A percentile compares a stretch with the other conserved stretches of the same genome.
These are phyloP conservation scores for Smittium culicis DNA, from an alignment of 371 early-diverging fungal species.

Conservation along the genomic window DNA sequence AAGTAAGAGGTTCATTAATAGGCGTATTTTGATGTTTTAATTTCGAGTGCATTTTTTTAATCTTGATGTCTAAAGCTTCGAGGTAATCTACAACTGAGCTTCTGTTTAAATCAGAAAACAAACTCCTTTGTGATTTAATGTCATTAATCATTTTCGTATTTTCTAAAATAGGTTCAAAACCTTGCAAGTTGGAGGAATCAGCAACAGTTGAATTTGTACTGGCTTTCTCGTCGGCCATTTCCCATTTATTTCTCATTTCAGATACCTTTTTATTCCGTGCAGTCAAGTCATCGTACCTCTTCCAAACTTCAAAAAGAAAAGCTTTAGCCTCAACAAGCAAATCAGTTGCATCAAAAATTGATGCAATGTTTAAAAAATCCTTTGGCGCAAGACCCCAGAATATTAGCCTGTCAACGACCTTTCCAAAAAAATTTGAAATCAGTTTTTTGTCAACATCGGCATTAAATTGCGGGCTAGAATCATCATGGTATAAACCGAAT, in stretches of 20 bases:
- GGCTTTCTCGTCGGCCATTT: neutral
- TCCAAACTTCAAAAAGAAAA: neutral
- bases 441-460: neutral
- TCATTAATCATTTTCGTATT: neutral
- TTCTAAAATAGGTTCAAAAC: neutral
- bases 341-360: slow-evolving; percentile 1
- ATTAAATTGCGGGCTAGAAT: neutral
- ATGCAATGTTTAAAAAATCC: slow-evolving; percentile 3
- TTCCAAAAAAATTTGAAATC: neutral
- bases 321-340: neutral
- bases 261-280: neutral
- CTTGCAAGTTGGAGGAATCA: neutral
- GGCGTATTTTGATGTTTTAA: neutral
- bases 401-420: neutral
- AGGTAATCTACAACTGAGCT: neutral
- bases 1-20: neutral
- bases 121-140: neutral
- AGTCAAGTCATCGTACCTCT: neutral
- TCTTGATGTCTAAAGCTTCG: neutral
- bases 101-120: neutral
- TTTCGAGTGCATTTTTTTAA: neutral
- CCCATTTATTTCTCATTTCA: slow-evolving; percentile 3
- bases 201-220: neutral
- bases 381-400: slow-evolving; percentile 1
- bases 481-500: neutral